phyloP scores from a whole-genome alignment of 371 early-diverging fungal genomes.

The Mucor ambiguus region DNA sequence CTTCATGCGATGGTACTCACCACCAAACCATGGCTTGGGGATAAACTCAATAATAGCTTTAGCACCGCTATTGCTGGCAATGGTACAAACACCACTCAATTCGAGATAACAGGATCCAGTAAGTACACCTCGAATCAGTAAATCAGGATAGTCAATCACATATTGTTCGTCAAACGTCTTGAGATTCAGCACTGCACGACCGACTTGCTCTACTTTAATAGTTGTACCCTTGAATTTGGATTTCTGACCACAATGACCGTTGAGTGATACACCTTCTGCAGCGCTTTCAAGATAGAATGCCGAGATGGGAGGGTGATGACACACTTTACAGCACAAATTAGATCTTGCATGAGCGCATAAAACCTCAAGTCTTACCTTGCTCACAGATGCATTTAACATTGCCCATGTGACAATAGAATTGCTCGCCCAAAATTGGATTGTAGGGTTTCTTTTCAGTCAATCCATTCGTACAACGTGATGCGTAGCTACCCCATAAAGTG shows the following conservation, averaged over 20 bases:
- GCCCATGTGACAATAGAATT: slow-evolving; percentile 61
- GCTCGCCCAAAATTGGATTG: slow-evolving; percentile 91
- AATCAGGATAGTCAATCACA: slow-evolving; percentile 59
- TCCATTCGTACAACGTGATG: slow-evolving; percentile 38
- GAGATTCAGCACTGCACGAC: slow-evolving; percentile 50
- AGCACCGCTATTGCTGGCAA: slow-evolving; percentile 53
- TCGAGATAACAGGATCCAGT: slow-evolving; percentile 66
- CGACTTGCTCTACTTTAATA: slow-evolving; percentile 65
- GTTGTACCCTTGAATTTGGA: slow-evolving; percentile 67
- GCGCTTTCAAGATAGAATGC: slow-evolving; percentile 72
- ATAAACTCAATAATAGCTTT: slow-evolving; percentile 64
- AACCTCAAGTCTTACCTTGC: slow-evolving; percentile 43
- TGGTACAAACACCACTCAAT: slow-evolving; percentile 56
- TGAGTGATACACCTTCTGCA: slow-evolving; percentile 58
- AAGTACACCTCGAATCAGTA: slow-evolving; percentile 64
- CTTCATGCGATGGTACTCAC: slow-evolving; percentile 51
- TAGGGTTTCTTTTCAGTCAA: slow-evolving; percentile 75
- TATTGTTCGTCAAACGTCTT: slow-evolving; percentile 54
- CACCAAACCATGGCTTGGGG: slow-evolving; percentile 55
- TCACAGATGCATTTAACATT: slow-evolving; percentile 56
- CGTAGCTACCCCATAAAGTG: slow-evolving; percentile 68
- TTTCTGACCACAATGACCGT: slow-evolving; percentile 68
- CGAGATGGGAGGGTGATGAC: slow-evolving; percentile 93
- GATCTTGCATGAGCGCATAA: background rate
- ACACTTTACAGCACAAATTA: slow-evolving; percentile 48